phyloP scores from a whole-genome alignment of 2,329 filamentous ascomycete genomes.

The Cladophialophora psammophila region DNA sequence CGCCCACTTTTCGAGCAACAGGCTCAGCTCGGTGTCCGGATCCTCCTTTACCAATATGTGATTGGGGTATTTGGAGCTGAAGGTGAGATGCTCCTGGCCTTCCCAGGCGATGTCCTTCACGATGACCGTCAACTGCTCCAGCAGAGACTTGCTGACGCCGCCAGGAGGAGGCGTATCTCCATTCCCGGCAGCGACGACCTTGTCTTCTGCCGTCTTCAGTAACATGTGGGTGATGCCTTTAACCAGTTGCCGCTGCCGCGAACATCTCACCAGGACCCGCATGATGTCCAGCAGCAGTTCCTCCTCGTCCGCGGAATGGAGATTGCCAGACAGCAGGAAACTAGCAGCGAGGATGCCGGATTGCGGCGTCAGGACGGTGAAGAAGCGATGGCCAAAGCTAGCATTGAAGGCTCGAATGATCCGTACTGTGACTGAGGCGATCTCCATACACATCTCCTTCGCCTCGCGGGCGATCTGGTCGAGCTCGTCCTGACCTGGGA shows the following conservation, averaged over 20 bases:
- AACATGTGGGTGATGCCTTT: constrained; percentile 31
- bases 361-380: constrained; percentile 23
- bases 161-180: constrained; percentile 3
- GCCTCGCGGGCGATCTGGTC: constrained; percentile 7
- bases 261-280: constrained; percentile 17
- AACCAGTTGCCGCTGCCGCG: constrained; percentile 21
- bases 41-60: constrained; percentile 21
- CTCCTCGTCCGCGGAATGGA: constrained; percentile 19
- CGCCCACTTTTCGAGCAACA: constrained; percentile 26
- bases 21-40: constrained; percentile 19
- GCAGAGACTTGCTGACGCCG: constrained; percentile 9
- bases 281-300: constrained; percentile 26
- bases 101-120: constrained; percentile 30
- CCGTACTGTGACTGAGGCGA: not conserved
- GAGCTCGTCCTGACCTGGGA: not conserved
- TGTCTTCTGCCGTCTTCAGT: constrained; percentile 24
- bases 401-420: constrained; percentile 8
- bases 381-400: constrained; percentile 13
- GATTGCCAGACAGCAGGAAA: constrained; percentile 23
- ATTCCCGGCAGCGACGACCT: constrained; percentile 5
- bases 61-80: constrained; percentile 30
- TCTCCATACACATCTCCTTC: constrained; percentile 15
- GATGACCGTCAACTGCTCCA: constrained; percentile 20
- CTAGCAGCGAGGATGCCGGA: constrained; percentile 23
- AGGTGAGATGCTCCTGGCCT: constrained; percentile 21